Conservation (phyloP, 2,329 filamentous ascomycete genomes). For the Cercospora nicotianae region DNA sequence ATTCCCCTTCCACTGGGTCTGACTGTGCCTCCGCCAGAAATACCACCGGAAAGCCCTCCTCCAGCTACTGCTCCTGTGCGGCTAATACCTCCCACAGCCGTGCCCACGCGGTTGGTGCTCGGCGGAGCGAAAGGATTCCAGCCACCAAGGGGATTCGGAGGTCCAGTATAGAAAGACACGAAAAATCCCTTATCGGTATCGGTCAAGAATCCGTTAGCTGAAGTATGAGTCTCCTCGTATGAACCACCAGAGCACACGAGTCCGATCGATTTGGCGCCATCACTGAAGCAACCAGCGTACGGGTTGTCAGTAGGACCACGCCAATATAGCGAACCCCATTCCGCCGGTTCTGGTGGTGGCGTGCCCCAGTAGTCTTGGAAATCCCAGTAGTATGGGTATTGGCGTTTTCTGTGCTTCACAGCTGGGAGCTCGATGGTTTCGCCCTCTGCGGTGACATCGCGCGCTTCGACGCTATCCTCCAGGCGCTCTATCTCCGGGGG, state of each 20-base stretch:
- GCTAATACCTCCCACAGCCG: neutral
- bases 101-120: neutral
- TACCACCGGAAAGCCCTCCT: neutral
- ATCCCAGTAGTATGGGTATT: neutral
- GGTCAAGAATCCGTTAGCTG: neutral
- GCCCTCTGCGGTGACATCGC: neutral
- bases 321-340: neutral
- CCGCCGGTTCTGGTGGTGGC: neutral
- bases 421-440: neutral
- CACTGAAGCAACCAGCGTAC: neutral
- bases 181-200: neutral
- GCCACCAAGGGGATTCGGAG: neutral
- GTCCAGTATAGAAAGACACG: neutral
- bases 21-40: neutral
- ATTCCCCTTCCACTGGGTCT: neutral
- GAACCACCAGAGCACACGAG: neutral
- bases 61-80: neutral
- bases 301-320: neutral
- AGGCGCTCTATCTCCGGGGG: neutral
- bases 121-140: neutral
- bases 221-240: neutral
- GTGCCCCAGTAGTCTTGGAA: neutral
- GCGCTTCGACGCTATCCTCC: neutral
- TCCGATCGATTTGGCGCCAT: neutral
- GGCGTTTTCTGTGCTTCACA: neutral